Percentiles rank a stretch among this genome's conserved stretches.
These are phyloP conservation scores for Arbutus unedo DNA, from an alignment of 148 eudicot genomes.

Conservation along the genomic window DNA sequence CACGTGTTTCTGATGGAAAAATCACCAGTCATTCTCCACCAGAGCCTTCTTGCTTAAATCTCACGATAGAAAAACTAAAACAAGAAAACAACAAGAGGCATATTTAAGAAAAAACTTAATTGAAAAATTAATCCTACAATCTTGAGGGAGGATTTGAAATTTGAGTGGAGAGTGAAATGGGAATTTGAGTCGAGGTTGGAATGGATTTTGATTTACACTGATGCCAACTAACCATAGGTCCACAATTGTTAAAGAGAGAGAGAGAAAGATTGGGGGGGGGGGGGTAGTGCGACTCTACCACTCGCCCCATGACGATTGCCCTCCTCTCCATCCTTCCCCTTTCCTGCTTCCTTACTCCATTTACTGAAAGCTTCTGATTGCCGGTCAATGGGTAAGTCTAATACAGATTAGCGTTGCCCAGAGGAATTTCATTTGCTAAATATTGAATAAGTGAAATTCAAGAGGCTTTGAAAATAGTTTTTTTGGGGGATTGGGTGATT, in stretches of 20 bases:
- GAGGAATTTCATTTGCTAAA: conserved; percentile 15
- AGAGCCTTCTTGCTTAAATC: not conserved
- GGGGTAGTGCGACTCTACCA: conserved; percentile 26
- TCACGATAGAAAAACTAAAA: not conserved
- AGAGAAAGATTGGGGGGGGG: not conserved
- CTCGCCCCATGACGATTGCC: conserved; percentile 24
- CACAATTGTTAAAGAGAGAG: not conserved
- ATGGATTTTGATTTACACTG: not conserved
- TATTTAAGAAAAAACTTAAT: no score
- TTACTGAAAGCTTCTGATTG: conserved; percentile 37
- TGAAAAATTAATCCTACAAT: not conserved
- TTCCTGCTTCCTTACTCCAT: conserved; percentile 33
- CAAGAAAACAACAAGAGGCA: not conserved
- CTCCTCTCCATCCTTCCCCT: conserved; percentile 29
- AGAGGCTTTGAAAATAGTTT: conserved; percentile 28
- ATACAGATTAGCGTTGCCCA: conserved; percentile 34
- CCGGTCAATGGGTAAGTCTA: conserved; percentile 18
- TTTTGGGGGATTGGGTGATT: conserved; percentile 30
- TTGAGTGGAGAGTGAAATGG: no score
- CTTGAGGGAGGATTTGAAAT: not conserved
- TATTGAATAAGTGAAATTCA: conserved; percentile 16
- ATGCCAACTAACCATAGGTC: not conserved
- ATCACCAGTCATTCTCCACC: conserved; percentile 4
- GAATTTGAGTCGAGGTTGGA: not conserved
- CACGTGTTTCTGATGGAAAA: not conserved